Conservation (phyloP, 805 yeast species). For the Kazachstania martiniae region DNA sequence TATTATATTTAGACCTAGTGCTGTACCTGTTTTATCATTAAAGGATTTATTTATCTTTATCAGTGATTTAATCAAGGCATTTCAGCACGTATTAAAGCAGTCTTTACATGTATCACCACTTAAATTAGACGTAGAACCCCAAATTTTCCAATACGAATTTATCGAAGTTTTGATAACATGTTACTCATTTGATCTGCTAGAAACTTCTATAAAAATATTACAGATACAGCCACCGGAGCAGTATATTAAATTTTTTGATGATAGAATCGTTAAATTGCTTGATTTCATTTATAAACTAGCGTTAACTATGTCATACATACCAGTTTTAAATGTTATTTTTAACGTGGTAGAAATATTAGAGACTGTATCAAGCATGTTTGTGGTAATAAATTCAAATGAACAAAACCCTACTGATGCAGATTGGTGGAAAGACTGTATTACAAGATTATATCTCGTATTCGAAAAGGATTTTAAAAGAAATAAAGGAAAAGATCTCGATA, state of each 20-base stretch:
- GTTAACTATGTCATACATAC: conserved; percentile 35
- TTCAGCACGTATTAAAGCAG: conserved; percentile 18
- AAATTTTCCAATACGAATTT: conserved; percentile 35
- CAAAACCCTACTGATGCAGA: conserved; percentile 1
- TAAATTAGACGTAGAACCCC: conserved; percentile 20
- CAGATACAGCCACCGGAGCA: conserved; percentile 10
- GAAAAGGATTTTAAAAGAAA: conserved; percentile 10
- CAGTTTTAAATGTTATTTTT: conserved; percentile 42
- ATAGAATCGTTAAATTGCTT: conserved; percentile 15
- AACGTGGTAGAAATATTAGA: conserved; percentile 45
- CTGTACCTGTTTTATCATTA: conserved; percentile 35
- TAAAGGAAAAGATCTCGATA: conserved; percentile 1
- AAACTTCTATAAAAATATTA: conserved; percentile 29
- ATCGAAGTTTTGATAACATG: conserved; percentile 41
- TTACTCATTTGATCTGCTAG: conserved; percentile 47
- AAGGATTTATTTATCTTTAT: conserved; percentile 23
- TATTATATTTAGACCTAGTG: conserved; percentile 51
- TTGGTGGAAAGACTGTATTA: conserved; percentile 23
- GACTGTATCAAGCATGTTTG: conserved; percentile 28
- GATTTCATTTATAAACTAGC: conserved; percentile 29
- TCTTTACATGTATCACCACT: conserved; percentile 11
- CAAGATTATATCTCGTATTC: conserved; percentile 17
- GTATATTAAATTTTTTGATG: conserved; percentile 14
- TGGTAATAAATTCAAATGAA: not conserved
- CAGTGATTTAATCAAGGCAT: conserved; percentile 18